Percentiles rank a stretch among this genome's conserved stretches.
These are phyloP conservation scores for Akanthomyces muscarius DNA, from an alignment of 2,329 filamentous ascomycete species.

Conservation along the genomic window DNA sequence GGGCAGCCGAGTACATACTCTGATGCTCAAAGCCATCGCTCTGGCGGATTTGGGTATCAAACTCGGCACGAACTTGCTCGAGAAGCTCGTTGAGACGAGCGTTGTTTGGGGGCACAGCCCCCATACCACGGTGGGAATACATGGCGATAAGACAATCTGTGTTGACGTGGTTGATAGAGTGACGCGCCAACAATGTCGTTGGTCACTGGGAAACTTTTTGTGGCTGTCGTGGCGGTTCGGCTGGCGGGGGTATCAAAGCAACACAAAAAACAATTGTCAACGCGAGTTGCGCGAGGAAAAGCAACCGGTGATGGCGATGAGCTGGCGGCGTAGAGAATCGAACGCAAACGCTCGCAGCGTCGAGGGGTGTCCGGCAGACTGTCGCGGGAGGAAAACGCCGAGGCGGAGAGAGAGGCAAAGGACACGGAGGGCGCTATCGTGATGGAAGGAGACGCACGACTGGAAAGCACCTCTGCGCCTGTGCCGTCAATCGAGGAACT, in stretches of 20 bases:
- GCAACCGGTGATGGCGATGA: background rate
- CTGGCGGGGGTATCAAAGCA: slow-evolving; percentile 8
- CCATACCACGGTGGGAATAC: slow-evolving; percentile 89
- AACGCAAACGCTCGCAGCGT: background rate
- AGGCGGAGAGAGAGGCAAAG: background rate
- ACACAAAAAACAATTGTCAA: background rate
- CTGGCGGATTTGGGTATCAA: slow-evolving; percentile 77
- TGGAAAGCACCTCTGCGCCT: slow-evolving; percentile 3
- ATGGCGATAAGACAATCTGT: slow-evolving; percentile 55
- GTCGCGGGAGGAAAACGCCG: background rate
- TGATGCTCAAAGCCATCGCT: slow-evolving; percentile 89
- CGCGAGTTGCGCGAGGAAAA: background rate
- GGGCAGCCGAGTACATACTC: slow-evolving; percentile 59
- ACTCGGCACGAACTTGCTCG: slow-evolving; percentile 86
- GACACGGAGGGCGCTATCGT: slow-evolving; percentile 6
- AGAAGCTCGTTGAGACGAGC: slow-evolving; percentile 83
- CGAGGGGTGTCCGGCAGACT: background rate
- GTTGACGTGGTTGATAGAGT: background rate
- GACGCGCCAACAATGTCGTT: background rate
- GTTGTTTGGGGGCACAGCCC: slow-evolving; percentile 57
- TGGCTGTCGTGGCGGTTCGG: background rate
- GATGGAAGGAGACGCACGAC: background rate
- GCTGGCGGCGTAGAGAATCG: no score
- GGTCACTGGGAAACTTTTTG: background rate
- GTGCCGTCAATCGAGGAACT: background rate